Base-by-base conservation (phyloP, 2,329 filamentous ascomycete species). In the Metarhizium sp. region DNA sequence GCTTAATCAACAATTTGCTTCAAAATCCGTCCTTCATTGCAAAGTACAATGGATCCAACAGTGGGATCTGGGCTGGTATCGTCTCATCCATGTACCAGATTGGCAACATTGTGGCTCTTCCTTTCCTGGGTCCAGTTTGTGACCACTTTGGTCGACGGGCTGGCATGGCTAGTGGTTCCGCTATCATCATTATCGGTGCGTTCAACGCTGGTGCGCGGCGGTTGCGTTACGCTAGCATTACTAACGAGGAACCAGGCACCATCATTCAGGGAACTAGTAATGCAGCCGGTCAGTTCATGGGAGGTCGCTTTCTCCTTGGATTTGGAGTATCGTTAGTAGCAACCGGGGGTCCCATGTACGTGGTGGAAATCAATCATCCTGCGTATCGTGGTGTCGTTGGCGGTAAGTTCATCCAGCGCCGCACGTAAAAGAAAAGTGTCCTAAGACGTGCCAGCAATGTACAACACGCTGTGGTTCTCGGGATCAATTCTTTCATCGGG, bases 261-360 rank as follows among this genome's bases (percentile, higher is more conserved):
- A 67, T 74, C 55, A 71, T 79, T 51, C 75, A 78, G 57, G 73
- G 68, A n/a, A 70, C 73, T 1, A 69, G 71, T 55, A 63, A 63
- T 53, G 63, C 50, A 55, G 65, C 62, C 57, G 66, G 66, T 10
- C 73, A 76, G 55, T 79, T 78, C 61, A 75, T 78, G 66, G 76
- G 75, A 47, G 81, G 81, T n/a, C 76, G 81, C 32, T 84, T 85
- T 67, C 67, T 85, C 20, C 75, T 85, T 3, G 82, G 82, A 53
- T 84, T 66, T 40, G 64, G 64, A 20, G 43, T 29, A 13, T 20
- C 20, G 2, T 11, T 46, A 4, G 18, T 29, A 7, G n/a, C 52
- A 7, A 50, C 57, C 2, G 57, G 54, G 3, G 57, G 55, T 5
- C 55, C 57, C 30, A 59, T 51, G 40, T 46, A 46, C 43, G n/a